phyloP scores from a whole-genome alignment of 495 filamentous ascomycete species.

The Aspergillus biplanus region DNA sequence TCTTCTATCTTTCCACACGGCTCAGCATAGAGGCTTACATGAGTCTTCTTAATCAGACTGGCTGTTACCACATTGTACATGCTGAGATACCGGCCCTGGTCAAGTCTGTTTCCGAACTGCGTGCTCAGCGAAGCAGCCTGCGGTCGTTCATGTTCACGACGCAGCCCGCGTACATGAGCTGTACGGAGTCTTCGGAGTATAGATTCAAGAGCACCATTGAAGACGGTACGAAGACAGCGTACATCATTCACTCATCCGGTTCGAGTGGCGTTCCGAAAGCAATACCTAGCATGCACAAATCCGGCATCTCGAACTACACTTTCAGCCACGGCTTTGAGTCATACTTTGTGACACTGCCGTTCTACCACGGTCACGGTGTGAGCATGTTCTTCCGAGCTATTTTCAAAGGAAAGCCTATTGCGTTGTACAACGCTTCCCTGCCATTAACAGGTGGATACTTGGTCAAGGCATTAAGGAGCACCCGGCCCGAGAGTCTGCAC shows the following conservation, averaged over 20 bases:
- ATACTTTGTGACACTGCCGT: slow-evolving; percentile 52
- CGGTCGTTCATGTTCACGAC: not conserved
- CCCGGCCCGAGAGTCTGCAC: slow-evolving; percentile 51
- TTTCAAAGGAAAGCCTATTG: slow-evolving; percentile 44
- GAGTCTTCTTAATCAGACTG: slow-evolving; percentile 48
- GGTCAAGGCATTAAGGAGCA: slow-evolving; percentile 46
- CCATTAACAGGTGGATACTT: slow-evolving; percentile 54
- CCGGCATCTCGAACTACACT: slow-evolving; percentile 40
- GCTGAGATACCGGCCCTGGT: not conserved
- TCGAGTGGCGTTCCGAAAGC: slow-evolving; percentile 62
- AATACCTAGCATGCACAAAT: slow-evolving; percentile 37
- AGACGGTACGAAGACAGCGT: slow-evolving; percentile 35
- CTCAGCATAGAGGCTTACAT: slow-evolving; percentile 52
- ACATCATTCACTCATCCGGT: slow-evolving; percentile 60
- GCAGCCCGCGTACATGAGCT: not conserved
- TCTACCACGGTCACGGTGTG: slow-evolving; percentile 53
- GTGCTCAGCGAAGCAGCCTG: slow-evolving; percentile 5
- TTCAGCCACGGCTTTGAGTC: slow-evolving; percentile 32
- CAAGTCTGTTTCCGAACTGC: not conserved
- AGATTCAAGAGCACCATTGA: slow-evolving; percentile 30
- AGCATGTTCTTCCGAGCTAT: slow-evolving; percentile 47
- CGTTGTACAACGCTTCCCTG: slow-evolving; percentile 51
- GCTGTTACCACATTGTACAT: slow-evolving; percentile 42
- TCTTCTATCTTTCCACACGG: slow-evolving; percentile 59
- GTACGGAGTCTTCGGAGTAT: not conserved